A percentile compares a stretch with the other conserved stretches of the same genome.
phyloP scores from a whole-genome alignment of 2,329 filamentous ascomycete species.

The Ceratocystiopsis sp. region DNA sequence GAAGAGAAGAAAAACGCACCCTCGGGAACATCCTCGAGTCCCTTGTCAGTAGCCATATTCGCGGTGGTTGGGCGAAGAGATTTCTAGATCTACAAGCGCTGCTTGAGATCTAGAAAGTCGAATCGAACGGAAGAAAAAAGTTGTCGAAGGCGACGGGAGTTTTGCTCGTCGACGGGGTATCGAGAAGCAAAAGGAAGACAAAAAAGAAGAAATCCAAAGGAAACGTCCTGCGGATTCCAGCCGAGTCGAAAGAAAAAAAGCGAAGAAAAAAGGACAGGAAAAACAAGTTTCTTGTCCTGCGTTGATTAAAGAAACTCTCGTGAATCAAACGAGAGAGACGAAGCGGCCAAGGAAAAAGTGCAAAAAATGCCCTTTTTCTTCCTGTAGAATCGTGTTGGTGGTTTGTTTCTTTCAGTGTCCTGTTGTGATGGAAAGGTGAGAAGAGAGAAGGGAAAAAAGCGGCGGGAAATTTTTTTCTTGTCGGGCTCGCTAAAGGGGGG shows the following conservation, averaged over 20 bases:
- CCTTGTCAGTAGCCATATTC: conserved; percentile 98
- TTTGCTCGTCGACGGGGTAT: conserved; percentile 7
- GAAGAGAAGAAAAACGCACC: conserved; percentile 39
- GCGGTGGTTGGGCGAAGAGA: conserved; percentile 33
- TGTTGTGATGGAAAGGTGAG: not conserved
- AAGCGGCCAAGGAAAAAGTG: not conserved
- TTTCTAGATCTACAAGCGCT: conserved; percentile 58
- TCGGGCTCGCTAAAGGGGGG: not conserved
- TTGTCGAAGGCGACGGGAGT: conserved; percentile 14
- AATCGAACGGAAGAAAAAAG: conserved; percentile 20
- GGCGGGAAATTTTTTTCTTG: conserved; percentile 1
- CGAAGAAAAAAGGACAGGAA: conserved; percentile 6
- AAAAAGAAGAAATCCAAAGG: conserved; percentile 2
- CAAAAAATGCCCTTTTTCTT: conserved; percentile 1
- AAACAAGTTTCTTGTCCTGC: conserved; percentile 1
- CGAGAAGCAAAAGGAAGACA: conserved; percentile 9
- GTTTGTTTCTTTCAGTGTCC: not conserved
- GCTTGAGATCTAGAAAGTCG: conserved; percentile 51
- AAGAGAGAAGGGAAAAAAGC: not conserved
- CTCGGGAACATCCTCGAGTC: conserved; percentile 95
- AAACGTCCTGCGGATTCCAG: conserved; percentile 14
- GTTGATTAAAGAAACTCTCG: not conserved
- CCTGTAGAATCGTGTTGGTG: not conserved
- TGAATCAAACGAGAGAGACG: not conserved
- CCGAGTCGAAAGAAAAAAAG: conserved; percentile 1